Percentiles rank a stretch among this genome's conserved stretches.
Conservation (phyloP, 176 grass and related monocot genomes). For the Coix lacrymajobi region DNA sequence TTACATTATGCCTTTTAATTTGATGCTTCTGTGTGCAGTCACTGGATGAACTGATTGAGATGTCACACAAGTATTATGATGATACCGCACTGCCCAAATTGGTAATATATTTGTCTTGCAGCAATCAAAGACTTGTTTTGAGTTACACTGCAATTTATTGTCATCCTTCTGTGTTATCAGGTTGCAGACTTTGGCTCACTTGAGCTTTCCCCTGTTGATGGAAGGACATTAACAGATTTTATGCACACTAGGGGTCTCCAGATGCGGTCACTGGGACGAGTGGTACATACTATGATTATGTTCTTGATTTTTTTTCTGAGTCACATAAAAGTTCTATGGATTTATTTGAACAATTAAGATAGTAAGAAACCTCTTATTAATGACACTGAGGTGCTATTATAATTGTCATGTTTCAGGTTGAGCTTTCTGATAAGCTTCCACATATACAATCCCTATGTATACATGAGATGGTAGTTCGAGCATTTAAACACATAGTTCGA, state of each 20-base stretch:
- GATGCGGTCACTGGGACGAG: constrained; percentile 87
- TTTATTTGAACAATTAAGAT: constrained; percentile 18
- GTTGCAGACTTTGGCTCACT: constrained; percentile 93
- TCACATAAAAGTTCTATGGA: not conserved
- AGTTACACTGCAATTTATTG: not conserved
- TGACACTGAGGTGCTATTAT: constrained; percentile 15
- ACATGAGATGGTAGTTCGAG: constrained; percentile 98
- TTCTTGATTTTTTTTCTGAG: constrained; percentile 29
- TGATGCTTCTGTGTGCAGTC: constrained; percentile 52
- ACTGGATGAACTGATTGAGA: constrained; percentile 81
- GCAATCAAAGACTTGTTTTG: constrained; percentile 2
- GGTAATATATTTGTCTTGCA: constrained; percentile 44
- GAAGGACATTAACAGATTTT: constrained; percentile 97
- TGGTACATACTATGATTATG: constrained; percentile 48
- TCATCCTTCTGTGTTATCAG: constrained; percentile 44
- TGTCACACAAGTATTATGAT: constrained; percentile 94
- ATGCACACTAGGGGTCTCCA: constrained; percentile 98
- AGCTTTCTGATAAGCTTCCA: constrained; percentile 90
- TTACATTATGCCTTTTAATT: constrained; percentile 16
- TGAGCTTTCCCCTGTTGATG: constrained; percentile 99
- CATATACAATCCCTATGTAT: constrained; percentile 96
- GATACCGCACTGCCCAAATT: constrained; percentile 89
- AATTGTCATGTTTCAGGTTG: constrained; percentile 60
- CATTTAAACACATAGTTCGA: constrained; percentile 89
- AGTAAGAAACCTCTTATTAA: not conserved